Evolutionary conservation across 306 rosid species (phyloP), one percentile per base, ranked within the genome.

Genomic region (Biancaea sappan): DNA sequence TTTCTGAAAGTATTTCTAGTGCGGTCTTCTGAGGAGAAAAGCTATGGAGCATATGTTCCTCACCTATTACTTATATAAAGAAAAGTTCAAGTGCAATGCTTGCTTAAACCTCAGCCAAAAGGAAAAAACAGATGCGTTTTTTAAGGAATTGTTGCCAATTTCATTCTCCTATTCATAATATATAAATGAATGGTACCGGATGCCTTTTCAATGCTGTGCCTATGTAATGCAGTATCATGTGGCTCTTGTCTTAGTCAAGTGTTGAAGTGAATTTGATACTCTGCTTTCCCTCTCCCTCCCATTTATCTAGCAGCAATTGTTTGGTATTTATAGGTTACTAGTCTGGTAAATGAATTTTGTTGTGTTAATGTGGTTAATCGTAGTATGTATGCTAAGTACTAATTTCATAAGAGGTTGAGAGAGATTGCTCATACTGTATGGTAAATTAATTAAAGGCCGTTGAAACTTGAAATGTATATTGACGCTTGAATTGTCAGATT

Each of bases 11-110:
- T 16, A 18, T 61, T 61, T 61, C 1, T 59, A 31, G 6, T 59
- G 8, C 11, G 62, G 4, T 25, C 9, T 22, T 25, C 15, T 10
- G 2, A 54, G n/a, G 25, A 54, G 34, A 54, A 54, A 54, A 54
- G 16, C 6, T 22, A 3, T 22, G 16, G 61, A 56, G 62, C 35
- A 25, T 25, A 11, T 25, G n/a, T 10, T 12, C 19, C 62, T 28
- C 62, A 28, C 3, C 59, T 22, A 22, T 50, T 22, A 25, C n/a
- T 38, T 50, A 26, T 74, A 26, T 31, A n/a, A n/a, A n/a, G n/a
- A n/a, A n/a, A n/a, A n/a, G n/a, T n/a, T 60, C 31, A 18, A 28
- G 14, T 48, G 59, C 18, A 79, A 64, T 44, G 73, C 62, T 32
- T 44, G 34, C 37, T 67, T 66, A 1, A 65, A 41, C 6, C 28